These are phyloP conservation scores for Malbranchea zuffiana DNA, from an alignment of 2,329 filamentous ascomycete species.

Conservation along the genomic window DNA sequence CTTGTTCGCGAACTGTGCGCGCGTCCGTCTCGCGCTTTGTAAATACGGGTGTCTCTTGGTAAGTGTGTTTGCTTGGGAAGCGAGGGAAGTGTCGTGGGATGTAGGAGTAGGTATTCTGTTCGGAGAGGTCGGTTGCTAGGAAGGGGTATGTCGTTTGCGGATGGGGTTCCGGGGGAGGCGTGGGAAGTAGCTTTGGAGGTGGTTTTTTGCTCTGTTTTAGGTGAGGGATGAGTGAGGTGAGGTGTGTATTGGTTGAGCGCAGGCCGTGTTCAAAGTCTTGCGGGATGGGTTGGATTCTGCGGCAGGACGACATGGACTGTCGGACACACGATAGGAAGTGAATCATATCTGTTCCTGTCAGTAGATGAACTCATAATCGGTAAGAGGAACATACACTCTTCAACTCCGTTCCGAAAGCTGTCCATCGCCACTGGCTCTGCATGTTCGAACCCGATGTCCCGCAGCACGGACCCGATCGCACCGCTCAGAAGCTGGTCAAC, in stretches of 20 bases:
- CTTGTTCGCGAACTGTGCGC: slow-evolving; percentile 49
- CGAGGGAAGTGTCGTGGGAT: slow-evolving; percentile 51
- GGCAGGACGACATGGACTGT: slow-evolving; percentile 47
- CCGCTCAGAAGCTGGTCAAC: slow-evolving; percentile 46
- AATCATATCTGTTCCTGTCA: slow-evolving; percentile 38
- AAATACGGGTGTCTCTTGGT: slow-evolving; percentile 49
- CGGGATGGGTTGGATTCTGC: slow-evolving; percentile 46
- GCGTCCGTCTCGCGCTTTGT: slow-evolving; percentile 49
- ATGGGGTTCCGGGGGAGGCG: slow-evolving; percentile 32
- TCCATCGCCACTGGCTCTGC: slow-evolving; percentile 47
- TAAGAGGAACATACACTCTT: slow-evolving; percentile 47
- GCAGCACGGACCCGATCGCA: slow-evolving; percentile 44
- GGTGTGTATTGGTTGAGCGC: slow-evolving; percentile 22
- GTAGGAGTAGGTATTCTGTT: slow-evolving; percentile 39
- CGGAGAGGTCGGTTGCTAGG: slow-evolving; percentile 43
- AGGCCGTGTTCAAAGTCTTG: slow-evolving; percentile 46
- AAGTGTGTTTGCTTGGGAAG: slow-evolving; percentile 55
- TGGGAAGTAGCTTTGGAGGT: slow-evolving; percentile 24
- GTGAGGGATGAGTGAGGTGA: slow-evolving; percentile 27
- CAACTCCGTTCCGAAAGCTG: slow-evolving; percentile 43
- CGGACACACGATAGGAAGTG: slow-evolving; percentile 44
- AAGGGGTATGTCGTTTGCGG: slow-evolving; percentile 31
- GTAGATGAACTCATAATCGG: not conserved
- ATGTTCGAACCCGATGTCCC: slow-evolving; percentile 44
- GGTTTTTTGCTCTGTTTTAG: slow-evolving; percentile 28